Evolutionary conservation across 768 basidiomycete genomes (phyloP).

Genomic region (Rhizopogon rudus): DNA sequence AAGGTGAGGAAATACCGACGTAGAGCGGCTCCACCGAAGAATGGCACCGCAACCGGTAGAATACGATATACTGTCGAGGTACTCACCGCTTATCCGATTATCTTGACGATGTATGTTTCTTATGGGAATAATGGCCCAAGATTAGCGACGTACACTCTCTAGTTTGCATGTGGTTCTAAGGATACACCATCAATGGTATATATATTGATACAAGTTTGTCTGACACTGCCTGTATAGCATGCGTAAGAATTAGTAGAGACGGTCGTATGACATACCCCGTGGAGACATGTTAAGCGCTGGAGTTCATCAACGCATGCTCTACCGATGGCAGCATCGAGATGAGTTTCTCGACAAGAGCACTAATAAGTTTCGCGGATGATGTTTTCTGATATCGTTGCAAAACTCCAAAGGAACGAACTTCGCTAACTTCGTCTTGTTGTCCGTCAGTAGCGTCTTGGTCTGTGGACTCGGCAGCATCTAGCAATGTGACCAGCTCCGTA

Average conservation of each 20-base stretch:
- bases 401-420: conserved; percentile 40
- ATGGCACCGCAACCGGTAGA: no score
- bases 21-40: no score
- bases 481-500: conserved; percentile 78
- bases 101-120: no score
- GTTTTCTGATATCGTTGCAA: conserved; percentile 63
- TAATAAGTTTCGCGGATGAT: conserved; percentile 64
- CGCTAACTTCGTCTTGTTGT: conserved; percentile 15
- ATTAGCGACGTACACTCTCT: neutral
- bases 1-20: no score
- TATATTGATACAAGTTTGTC: neutral
- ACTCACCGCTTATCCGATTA: no score
- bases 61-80: no score
- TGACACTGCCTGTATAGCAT: neutral
- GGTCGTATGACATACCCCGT: neutral
- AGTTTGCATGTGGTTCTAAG: neutral
- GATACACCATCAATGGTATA: neutral
- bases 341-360: conserved; percentile 45
- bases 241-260: neutral
- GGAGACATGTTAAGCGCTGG: neutral
- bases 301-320: conserved; percentile 1
- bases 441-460: conserved; percentile 13
- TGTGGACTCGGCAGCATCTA: conserved; percentile 60
- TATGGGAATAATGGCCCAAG: no score
- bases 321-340: conserved; percentile 24